Conservation (phyloP, 148 eudicot genomes). For the Silene conica region DNA sequence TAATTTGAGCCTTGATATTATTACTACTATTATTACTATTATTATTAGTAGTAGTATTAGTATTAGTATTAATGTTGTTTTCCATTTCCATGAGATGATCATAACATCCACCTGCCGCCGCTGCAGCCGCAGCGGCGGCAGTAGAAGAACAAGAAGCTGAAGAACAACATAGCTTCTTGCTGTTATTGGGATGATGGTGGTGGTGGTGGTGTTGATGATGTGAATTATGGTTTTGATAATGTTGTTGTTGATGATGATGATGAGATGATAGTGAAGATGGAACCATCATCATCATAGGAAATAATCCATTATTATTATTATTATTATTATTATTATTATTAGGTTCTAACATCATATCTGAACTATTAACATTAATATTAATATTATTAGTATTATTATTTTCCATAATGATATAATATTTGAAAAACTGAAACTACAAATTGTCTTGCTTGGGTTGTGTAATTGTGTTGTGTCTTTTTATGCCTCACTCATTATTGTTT, state of each 20-base stretch:
- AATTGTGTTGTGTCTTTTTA: slow-evolving; percentile 2
- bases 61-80: slow-evolving; percentile 6
- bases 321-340: slow-evolving; percentile 22
- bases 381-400: slow-evolving; percentile 21
- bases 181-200: slow-evolving; percentile 19
- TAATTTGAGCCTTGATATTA: slow-evolving; percentile 67
- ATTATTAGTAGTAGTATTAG: not conserved
- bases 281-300: slow-evolving; percentile 50
- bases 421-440: slow-evolving; percentile 1
- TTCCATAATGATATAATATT: not conserved
- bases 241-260: slow-evolving; percentile 26
- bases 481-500: slow-evolving; percentile 11
- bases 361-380: slow-evolving; percentile 27
- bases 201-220: slow-evolving; percentile 11
- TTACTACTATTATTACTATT: not conserved
- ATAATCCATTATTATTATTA: slow-evolving; percentile 50
- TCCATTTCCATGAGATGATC: slow-evolving; percentile 25
- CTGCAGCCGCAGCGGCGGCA: slow-evolving; percentile 13
- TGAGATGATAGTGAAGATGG: slow-evolving; percentile 26
- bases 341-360: slow-evolving; percentile 31
- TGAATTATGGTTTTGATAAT: slow-evolving; percentile 18
- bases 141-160: slow-evolving; percentile 20
- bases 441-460: not conserved
- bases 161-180: slow-evolving; percentile 17
- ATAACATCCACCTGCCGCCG: slow-evolving; percentile 19